Base-by-base conservation (phyloP, 768 basidiomycete genomes). In the Termitomyces sp. region DNA sequence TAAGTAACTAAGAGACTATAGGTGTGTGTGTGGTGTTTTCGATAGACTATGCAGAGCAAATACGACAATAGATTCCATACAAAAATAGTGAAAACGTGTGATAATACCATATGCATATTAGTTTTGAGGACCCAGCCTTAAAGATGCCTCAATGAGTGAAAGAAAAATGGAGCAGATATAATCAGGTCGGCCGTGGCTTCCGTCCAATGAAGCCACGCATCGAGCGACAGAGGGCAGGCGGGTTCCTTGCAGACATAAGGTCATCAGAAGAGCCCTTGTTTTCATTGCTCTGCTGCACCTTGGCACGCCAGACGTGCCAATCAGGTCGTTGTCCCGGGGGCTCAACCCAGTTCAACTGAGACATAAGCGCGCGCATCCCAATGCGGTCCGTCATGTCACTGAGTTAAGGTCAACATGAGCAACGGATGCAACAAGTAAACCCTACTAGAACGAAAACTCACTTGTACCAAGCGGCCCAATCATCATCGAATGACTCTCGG, bases 331-430 rank as follows among this genome's bases (percentile, higher is more conserved):
- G 76, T 14, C 75, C 76, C 9, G 69, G 61, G 27, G 80, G 79
- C 55, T 80, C 79, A 2, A 64, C 50, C 88, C 88, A 89, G 16
- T 65, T 66, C 28, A 84, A 65, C 52, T 77, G 73, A 3, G 73
- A 68, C 45, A 70, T 68, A 28, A 88, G 70, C 47, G 72, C 72
- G 37, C 84, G 79, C 73, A 89, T 80, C 47, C 78, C 76, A 43
- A 86, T 84, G 12, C 88, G 85, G 62, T 88, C 85, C 41, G 73
- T 73, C 89, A 91, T 91, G 59, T 91, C 89, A 60, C 89, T 91
- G 56, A 21, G 57, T 42, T 52, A 44, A 43, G 23, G 39, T 59
- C 49, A 63, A 5, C 55, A 59, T 51, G 32, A 59, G 34, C 56
- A 57, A 3, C n/a, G 34, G 30, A n/a, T n/a, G n/a, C n/a, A n/a